These are phyloP conservation scores for Geranium incanum DNA, from an alignment of 441 rosid genomes.

Conservation along the genomic window DNA sequence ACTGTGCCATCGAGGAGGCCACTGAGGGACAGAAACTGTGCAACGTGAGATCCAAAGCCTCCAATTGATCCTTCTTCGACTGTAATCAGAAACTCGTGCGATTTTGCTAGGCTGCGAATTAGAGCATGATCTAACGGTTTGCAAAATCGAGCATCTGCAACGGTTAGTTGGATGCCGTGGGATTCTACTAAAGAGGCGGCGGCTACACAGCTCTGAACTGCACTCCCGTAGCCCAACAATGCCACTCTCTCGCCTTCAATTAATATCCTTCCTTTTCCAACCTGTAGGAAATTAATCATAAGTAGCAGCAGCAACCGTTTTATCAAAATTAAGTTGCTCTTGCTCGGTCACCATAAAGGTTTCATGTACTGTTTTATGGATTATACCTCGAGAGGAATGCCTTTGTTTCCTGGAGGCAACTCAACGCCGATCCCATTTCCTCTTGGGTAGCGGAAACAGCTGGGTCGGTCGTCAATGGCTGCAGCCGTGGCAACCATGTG, in stretches of 20 bases:
- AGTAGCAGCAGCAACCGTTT: background rate
- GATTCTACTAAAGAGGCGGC: constrained; percentile 40
- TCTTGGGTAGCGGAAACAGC: constrained; percentile 77
- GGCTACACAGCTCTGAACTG: constrained; percentile 48
- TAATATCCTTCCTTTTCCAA: constrained; percentile 63
- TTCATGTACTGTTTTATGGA: background rate
- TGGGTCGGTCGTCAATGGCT: constrained; percentile 63
- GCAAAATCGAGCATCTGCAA: constrained; percentile 74
- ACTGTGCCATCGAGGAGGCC: constrained; percentile 59
- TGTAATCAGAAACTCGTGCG: constrained; percentile 54
- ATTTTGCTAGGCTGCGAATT: constrained; percentile 41
- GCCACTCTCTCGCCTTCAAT: constrained; percentile 57
- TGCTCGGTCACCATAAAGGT: too few species aligned
- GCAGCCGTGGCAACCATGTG: constrained; percentile 78
- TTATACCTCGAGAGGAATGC: constrained; percentile 50
- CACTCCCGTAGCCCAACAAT: constrained; percentile 53
- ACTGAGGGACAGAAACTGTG: constrained; percentile 47
- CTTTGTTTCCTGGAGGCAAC: constrained; percentile 50
- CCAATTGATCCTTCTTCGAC: constrained; percentile 59
- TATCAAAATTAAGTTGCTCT: background rate
- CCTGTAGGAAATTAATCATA: constrained; percentile 24
- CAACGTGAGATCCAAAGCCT: constrained; percentile 59
- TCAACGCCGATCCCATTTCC: constrained; percentile 55
- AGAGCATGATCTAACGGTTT: constrained; percentile 57
- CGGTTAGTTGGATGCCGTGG: constrained; percentile 33